Evolutionary conservation across 2,329 filamentous ascomycete species (phyloP), one percentile per base, ranked within the genome.

Genomic region (Xylariomycetidae sp.): DNA sequence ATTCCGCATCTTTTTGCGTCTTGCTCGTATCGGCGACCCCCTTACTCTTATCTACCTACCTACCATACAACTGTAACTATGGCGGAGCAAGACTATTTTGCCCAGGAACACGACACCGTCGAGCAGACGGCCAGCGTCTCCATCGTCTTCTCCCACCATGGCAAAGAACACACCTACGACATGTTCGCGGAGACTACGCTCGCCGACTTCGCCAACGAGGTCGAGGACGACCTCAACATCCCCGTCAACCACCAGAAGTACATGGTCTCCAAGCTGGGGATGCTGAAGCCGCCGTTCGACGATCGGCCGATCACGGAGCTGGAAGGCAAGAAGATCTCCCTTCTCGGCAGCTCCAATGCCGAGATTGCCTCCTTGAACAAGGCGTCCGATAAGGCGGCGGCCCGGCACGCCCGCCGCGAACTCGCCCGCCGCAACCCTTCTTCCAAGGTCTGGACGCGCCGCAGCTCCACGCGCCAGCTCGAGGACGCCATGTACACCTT

Each of bases 401-500:
- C 65, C 29, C 60, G 70, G 6, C 67, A 74, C 28, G 60, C 59
- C 3, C 60, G 59, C 10, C 59, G 64, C 20, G 46, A 58, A 48
- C 15, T 55, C 46, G 41, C 52, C 42, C 34, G 47, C 27, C 37
- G 59, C 44, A 44, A 44, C 44, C 29, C 54, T 24, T n/a, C n/a
- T n/a, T 47, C 49, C 16, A 48, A 45, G 12, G 43, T 45, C 4
- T 46, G 39, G 38, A 33, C 48, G 10, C 28, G 37, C 54, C 41
- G 61, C 51, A 35, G 53, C 55, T 15, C 56, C 47, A 26, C 44
- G 38, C 35, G 52, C 57, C 40, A 68, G 64, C 53, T 50, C 54
- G 76, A 77, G n/a, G 74, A 81, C 38, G 65, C 68, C 14, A 69
- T 67, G 39, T 95, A 94, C 63, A 94, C 85, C 0, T 98, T 98